Percentiles rank a stretch among this genome's conserved stretches.
Conservation (phyloP, 495 filamentous ascomycete species). For the Penicillium verhagenii region DNA sequence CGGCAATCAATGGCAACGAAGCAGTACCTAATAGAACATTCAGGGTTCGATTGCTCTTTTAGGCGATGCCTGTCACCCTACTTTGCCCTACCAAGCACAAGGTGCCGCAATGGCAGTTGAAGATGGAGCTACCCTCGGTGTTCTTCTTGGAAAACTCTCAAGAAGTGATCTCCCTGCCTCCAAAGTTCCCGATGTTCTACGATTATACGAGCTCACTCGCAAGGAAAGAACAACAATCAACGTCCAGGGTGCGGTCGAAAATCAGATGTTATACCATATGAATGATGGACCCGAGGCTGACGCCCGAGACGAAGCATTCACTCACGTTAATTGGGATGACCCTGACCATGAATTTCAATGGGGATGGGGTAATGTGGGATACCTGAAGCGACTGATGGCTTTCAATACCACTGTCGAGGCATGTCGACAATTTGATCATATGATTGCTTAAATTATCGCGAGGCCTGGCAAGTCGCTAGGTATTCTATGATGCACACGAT, state of each 20-base stretch:
- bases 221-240: constrained; percentile 43
- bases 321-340: neutral
- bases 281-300: constrained; percentile 36
- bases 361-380: neutral
- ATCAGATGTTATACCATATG: constrained; percentile 54
- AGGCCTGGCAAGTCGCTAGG: neutral
- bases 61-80: constrained; percentile 59
- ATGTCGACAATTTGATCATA: neutral
- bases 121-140: constrained; percentile 32
- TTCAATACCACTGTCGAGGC: neutral
- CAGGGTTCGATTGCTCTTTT: constrained; percentile 51
- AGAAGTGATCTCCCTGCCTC: constrained; percentile 27
- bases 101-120: constrained; percentile 43
- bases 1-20: too few relatives aligned
- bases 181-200: constrained; percentile 30
- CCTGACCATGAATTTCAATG: neutral
- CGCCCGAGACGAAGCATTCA: neutral
- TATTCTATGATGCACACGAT: too few relatives aligned
- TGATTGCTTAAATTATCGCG: neutral
- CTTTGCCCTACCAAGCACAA: constrained; percentile 55
- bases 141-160: constrained; percentile 16
- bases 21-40: constrained; percentile 10
- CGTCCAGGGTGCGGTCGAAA: constrained; percentile 42
- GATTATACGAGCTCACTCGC: constrained; percentile 57
- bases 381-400: neutral